Percentiles rank a stretch among this genome's conserved stretches.
Conservation (phyloP, 352 stramenopile genomes). For the Phytophthora cactorum region DNA sequence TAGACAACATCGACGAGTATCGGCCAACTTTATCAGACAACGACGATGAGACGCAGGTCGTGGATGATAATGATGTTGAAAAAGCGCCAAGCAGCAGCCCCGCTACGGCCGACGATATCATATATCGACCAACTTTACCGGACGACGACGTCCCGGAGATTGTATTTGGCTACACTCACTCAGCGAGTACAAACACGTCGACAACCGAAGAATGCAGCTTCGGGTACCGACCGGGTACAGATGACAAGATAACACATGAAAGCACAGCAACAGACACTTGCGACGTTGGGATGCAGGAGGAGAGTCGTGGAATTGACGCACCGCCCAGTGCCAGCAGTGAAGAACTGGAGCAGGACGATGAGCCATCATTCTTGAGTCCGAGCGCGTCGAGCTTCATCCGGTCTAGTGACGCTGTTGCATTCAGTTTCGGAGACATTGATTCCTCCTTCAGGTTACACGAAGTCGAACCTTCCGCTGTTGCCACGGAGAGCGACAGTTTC, state of each 20-base stretch:
- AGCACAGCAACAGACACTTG: too few species aligned
- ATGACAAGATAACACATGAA: too few species aligned
- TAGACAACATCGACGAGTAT: background rate
- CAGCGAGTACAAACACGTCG: background rate
- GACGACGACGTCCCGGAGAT: slow-evolving; percentile 1
- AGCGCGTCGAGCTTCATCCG: slow-evolving; percentile 26
- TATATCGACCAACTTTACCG: slow-evolving; percentile 15
- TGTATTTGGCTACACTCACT: background rate
- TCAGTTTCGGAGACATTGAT: slow-evolving; percentile 14
- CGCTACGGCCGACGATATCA: background rate
- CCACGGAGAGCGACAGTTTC: slow-evolving; percentile 10
- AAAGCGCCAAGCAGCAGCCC: background rate
- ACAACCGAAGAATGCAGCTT: slow-evolving; percentile 6
- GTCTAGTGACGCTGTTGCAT: slow-evolving; percentile 13
- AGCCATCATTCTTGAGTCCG: slow-evolving; percentile 20
- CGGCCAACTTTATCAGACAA: slow-evolving; percentile 10
- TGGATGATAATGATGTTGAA: background rate
- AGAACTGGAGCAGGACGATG: background rate
- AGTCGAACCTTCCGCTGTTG: background rate
- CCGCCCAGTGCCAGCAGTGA: background rate
- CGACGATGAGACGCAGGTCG: background rate
- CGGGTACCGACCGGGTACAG: background rate
- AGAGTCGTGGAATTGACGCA: background rate
- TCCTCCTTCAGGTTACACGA: slow-evolving; percentile 26
- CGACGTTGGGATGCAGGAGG: too few species aligned